A percentile compares a stretch with the other conserved stretches of the same genome.
phyloP scores from a whole-genome alignment of 352 stramenopile genomes.

The Phytophthora constricta region DNA sequence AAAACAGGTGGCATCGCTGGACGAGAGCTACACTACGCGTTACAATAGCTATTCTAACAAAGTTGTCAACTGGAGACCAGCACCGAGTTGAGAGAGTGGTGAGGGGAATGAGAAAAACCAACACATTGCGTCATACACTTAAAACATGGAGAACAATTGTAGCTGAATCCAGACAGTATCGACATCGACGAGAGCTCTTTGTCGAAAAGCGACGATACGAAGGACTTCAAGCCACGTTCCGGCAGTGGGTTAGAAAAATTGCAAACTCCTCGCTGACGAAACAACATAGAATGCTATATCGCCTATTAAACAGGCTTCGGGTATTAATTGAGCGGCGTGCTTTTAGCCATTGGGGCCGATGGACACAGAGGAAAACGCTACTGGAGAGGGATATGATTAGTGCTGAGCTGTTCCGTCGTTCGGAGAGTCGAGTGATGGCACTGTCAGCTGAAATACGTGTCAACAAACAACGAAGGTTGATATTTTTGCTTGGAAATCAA shows the following conservation, averaged over 20 bases:
- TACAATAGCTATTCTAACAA: slow-evolving; percentile 16
- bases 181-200: slow-evolving; percentile 18
- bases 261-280: slow-evolving; percentile 18
- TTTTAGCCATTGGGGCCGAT: slow-evolving; percentile 26
- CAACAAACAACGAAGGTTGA: slow-evolving; percentile 12
- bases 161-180: slow-evolving; percentile 1
- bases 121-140: slow-evolving; percentile 12
- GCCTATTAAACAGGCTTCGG: slow-evolving; percentile 15
- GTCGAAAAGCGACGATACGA: slow-evolving; percentile 27
- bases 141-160: slow-evolving; percentile 11
- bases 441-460: slow-evolving; percentile 15
- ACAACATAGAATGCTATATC: slow-evolving; percentile 18
- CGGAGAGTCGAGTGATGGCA: slow-evolving; percentile 21
- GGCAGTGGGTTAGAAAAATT: slow-evolving; percentile 22
- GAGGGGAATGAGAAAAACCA: neutral
- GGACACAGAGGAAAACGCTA: slow-evolving; percentile 17
- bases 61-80: slow-evolving; percentile 10
- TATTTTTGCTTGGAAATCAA: slow-evolving; percentile 27
- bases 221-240: slow-evolving; percentile 20
- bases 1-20: slow-evolving; percentile 23
- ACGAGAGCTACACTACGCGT: slow-evolving; percentile 2
- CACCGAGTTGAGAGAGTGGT: slow-evolving; percentile 15
- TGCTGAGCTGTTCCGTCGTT: slow-evolving; percentile 31
- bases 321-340: slow-evolving; percentile 10
- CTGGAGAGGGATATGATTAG: slow-evolving; percentile 24